A percentile compares a stretch with the other conserved stretches of the same genome.
Evolutionary conservation across 2,329 filamentous ascomycete species (phyloP).

Genomic region (Fusarium mundagurra): DNA sequence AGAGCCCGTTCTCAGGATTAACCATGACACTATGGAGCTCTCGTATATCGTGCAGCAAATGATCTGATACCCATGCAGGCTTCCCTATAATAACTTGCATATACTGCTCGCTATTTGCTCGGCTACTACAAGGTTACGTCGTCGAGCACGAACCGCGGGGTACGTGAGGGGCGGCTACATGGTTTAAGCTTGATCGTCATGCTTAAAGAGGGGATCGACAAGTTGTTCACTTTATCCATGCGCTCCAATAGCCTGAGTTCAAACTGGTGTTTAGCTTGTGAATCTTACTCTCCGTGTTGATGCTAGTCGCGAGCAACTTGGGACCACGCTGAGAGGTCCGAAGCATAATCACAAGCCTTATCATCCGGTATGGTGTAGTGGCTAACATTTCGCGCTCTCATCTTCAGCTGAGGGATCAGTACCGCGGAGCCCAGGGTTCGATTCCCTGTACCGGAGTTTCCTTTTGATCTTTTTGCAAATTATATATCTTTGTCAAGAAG

Average conservation of each 20-base stretch:
- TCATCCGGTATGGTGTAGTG: constrained; percentile 48
- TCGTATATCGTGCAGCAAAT: not conserved
- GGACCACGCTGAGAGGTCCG: rapidly evolving
- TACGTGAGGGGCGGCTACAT: not conserved
- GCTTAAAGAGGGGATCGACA: not conserved
- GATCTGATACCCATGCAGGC: not conserved
- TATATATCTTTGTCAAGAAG: rapidly evolving
- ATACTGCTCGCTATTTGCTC: not conserved
- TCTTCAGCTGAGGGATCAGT: constrained; percentile 8
- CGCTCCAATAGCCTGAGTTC: not conserved
- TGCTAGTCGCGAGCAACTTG: rapidly evolving
- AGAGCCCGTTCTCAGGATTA: no score
- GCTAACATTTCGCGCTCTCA: constrained; percentile 50
- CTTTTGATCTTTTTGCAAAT: not conserved
- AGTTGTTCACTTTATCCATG: not conserved
- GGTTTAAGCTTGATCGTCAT: not conserved
- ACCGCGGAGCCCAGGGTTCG: constrained; percentile 43
- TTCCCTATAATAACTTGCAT: no score
- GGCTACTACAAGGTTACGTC: not conserved
- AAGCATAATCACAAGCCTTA: not conserved
- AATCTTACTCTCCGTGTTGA: no score
- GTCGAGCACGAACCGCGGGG: not conserved
- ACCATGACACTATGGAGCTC: not conserved
- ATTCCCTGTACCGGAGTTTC: constrained; percentile 42
- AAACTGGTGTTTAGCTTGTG: not conserved